Evolutionary conservation across 78 protist genomes (phyloP).

Genomic region (Cavenderia fasciculata): DNA sequence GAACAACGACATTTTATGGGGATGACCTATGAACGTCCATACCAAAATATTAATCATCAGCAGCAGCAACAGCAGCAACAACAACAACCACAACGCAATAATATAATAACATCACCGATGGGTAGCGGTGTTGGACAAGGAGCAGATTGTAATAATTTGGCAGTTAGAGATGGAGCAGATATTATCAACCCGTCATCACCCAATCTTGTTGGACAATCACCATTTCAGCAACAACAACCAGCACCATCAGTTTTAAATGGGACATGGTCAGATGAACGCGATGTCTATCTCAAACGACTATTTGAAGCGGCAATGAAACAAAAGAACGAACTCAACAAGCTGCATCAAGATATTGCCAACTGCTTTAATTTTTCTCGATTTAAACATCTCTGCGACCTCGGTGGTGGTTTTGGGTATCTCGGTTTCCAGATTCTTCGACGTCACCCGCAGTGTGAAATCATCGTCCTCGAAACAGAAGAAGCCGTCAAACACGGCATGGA

Average conservation of each 20-base stretch:
- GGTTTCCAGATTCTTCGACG: conserved; percentile 7
- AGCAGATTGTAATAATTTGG: no score
- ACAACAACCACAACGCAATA: not conserved
- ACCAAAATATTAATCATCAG: not conserved
- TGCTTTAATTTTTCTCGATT: conserved; percentile 13
- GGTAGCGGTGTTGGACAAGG: no score
- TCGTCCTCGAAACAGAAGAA: conserved; percentile 39
- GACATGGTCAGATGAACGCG: conserved; percentile 69
- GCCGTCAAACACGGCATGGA: conserved; percentile 46
- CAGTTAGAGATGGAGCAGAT: no score
- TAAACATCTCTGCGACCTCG: conserved; percentile 20
- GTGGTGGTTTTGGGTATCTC: conserved; percentile 58
- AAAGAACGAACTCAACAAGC: not conserved
- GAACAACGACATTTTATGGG: no score
- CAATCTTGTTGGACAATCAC: no score
- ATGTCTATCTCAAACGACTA: conserved; percentile 22
- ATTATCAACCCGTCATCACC: no score
- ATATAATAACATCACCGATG: no score
- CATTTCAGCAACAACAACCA: no score
- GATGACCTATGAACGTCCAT: no score
- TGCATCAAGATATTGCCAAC: not conserved
- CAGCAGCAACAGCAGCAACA: not conserved
- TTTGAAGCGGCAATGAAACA: conserved; percentile 63
- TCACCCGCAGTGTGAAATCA: not conserved
- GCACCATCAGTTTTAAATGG: no score